Evolutionary conservation across 2,329 filamentous ascomycete genomes (phyloP).

Genomic region (Mycosphaerelloides madeirae): DNA sequence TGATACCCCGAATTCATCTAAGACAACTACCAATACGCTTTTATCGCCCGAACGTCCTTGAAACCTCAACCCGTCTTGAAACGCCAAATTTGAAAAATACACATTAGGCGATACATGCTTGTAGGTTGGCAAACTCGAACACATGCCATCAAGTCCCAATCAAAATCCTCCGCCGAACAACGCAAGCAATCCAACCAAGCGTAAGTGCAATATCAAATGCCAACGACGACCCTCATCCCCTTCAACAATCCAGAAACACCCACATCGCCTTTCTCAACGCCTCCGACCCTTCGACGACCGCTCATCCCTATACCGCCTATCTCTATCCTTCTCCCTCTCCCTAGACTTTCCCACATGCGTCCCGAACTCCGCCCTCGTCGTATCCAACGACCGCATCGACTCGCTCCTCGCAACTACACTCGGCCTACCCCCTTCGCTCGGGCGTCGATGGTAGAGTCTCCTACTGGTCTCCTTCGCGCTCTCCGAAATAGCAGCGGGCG

Average conservation of each 20-base stretch:
- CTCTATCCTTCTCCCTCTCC: conserved; percentile 2
- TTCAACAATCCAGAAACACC: no score
- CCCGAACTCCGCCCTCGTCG: conserved; percentile 5
- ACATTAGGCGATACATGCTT: no score
- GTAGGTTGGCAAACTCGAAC: no score
- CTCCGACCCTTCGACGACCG: conserved; percentile 1
- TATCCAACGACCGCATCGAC: conserved; percentile 2
- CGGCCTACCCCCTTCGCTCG: conserved; percentile 5
- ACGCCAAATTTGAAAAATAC: no score
- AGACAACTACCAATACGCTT: no score
- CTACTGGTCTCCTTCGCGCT: conserved; percentile 18
- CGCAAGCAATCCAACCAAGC: no score
- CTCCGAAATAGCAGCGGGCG: conserved; percentile 17
- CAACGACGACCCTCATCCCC: no score
- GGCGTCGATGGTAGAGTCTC: conserved; percentile 10
- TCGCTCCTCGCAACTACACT: background rate
- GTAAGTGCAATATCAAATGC: no score
- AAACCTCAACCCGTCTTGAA: no score
- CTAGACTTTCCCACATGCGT: conserved; percentile 1
- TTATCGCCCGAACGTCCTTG: no score
- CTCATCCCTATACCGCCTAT: background rate
- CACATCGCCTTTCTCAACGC: background rate
- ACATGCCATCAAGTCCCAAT: no score
- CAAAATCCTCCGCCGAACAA: no score
- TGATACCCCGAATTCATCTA: background rate